Evolutionary conservation across 129 eudicot species (phyloP).

Genomic region (Sambucus nigra): DNA sequence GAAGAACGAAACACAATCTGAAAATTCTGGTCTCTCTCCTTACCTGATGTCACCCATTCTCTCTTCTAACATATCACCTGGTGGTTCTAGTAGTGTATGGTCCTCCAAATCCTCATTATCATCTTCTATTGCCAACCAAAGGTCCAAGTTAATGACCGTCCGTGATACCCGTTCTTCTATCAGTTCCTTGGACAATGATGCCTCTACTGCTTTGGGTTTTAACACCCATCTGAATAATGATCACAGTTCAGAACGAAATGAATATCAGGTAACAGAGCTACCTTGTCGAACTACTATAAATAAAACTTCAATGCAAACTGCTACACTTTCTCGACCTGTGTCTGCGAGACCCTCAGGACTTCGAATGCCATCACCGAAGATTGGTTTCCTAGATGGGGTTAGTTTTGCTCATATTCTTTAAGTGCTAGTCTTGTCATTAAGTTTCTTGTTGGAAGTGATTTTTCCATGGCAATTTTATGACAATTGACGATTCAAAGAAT

Average conservation of each 20-base stretch:
- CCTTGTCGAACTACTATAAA: constrained; percentile 9
- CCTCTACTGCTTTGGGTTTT: too few relatives aligned
- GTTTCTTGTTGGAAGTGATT: not conserved
- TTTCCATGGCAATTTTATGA: not conserved
- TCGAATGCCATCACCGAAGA: constrained; percentile 84
- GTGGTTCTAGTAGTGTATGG: too few relatives aligned
- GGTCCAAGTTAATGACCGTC: too few relatives aligned
- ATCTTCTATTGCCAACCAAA: too few relatives aligned
- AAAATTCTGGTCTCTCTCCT: too few relatives aligned
- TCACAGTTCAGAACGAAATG: constrained; percentile 18
- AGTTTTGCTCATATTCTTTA: constrained; percentile 21
- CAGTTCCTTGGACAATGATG: too few relatives aligned
- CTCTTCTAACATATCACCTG: too few relatives aligned
- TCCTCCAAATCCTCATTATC: too few relatives aligned
- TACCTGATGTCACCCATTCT: constrained; percentile 19
- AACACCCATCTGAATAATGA: too few relatives aligned
- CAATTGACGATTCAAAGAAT: too few relatives aligned
- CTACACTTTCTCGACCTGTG: constrained; percentile 33
- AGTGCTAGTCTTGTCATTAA: not conserved
- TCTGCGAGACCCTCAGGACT: constrained; percentile 64
- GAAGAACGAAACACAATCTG: too few relatives aligned
- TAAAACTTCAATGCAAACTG: constrained; percentile 23
- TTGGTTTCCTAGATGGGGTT: constrained; percentile 90
- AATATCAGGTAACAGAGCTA: constrained; percentile 11
- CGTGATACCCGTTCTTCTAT: too few relatives aligned